Base-by-base conservation (phyloP, 192 early-diverging fungal genomes). In the Pilobolus umbonatus region DNA sequence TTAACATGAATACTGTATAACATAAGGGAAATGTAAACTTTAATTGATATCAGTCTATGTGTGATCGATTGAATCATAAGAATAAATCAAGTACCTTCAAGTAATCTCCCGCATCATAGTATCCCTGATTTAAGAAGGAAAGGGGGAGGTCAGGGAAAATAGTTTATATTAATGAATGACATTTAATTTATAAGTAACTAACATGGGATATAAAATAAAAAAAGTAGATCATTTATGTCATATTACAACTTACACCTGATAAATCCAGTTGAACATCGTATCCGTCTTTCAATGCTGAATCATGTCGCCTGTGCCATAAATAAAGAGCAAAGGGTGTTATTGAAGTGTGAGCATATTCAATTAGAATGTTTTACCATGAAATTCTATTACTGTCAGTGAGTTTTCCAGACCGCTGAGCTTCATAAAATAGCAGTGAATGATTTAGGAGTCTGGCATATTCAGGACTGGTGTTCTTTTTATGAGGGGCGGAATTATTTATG, bases 11-110 rank as follows among this genome's bases (percentile, higher is more conserved):
- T 42, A 84, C 19, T 5, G 75, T 48, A 39, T 80, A 74, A 0
- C 76, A 72, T 31, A 84, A 59, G 36, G 82, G 82, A 17, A 80
- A 74, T 21, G 77, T 76, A 38, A 84, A 84, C 56, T 82, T 82
- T 24, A 84, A 29, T 31, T 83, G 74, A 51, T 81, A 79, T 17
- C 78, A 57, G 22, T 21, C 22, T 8, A 9, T 25, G 11, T 3
- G 22, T 49, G 1, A 10, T 19, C 9, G 19, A 56, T 36, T 14
- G 47, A 25, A 6, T 10, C 2, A 49, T 14, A 28, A 4, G 14
- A 14, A 19, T 31, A 14, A 17, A 2, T 36, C 43, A 19, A 3
- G 6, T 44, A 44, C n/a, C 14, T 44, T 44, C 43, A 9, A 35
- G 31, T 77, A 69, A 44, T 68, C 55, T 38, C 69, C 69, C 22